phyloP scores from a whole-genome alignment of 164 flowering plant genomes.

The Buxus sempervirens region DNA sequence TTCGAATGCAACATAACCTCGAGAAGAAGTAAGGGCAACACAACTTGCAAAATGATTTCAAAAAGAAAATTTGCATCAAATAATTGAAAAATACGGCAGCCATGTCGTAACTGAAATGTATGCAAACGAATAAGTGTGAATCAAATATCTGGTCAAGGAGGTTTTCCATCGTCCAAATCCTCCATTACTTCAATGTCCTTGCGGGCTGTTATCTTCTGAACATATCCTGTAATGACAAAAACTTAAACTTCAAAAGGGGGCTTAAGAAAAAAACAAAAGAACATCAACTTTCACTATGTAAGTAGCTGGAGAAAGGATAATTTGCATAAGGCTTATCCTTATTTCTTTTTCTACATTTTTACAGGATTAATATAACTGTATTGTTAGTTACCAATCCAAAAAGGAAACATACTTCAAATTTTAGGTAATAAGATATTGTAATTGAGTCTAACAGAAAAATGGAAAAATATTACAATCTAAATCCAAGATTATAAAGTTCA shows the following conservation, averaged over 20 bases:
- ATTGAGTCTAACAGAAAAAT: too few species aligned
- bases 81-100: not conserved
- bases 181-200: conserved; percentile 86
- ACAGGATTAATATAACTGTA: too few species aligned
- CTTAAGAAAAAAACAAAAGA: too few species aligned
- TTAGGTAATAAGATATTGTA: too few species aligned
- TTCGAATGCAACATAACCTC: not conserved
- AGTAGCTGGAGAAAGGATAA: too few species aligned
- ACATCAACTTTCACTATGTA: too few species aligned
- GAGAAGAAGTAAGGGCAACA: not conserved
- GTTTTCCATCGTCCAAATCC: conserved; percentile 76
- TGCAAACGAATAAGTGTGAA: not conserved
- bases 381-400: too few species aligned
- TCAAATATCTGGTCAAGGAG: conserved; percentile 48
- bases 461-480: too few species aligned
- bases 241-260: not conserved
- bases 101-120: not conserved
- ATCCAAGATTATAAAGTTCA: too few species aligned
- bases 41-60: not conserved
- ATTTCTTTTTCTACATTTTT: too few species aligned
- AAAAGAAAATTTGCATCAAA: not conserved
- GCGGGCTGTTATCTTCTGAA: conserved; percentile 87
- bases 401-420: too few species aligned
- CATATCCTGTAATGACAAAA: conserved; percentile 62
- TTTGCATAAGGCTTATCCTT: too few species aligned